A percentile compares a stretch with the other conserved stretches of the same genome.
Evolutionary conservation across 768 basidiomycete species (phyloP).

Genomic region (Leccinum obscurum): DNA sequence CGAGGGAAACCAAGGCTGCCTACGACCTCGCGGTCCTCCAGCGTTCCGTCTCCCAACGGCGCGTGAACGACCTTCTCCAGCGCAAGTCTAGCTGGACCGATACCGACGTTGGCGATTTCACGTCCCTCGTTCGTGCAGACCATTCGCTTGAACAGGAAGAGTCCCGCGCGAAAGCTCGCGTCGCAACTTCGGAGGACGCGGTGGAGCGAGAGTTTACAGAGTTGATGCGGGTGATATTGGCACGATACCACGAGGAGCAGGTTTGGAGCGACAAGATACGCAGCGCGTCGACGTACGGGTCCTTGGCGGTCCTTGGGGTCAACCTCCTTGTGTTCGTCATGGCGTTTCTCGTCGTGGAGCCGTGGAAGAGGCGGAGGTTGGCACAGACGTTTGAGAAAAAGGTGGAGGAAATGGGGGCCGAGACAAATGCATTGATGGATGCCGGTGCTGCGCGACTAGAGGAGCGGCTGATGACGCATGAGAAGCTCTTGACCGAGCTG

Average conservation of each 20-base stretch:
- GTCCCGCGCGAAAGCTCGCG: constrained; percentile 60
- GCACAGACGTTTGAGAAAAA: constrained; percentile 89
- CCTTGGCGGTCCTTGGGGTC: constrained; percentile 78
- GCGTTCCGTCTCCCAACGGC: constrained; percentile 86
- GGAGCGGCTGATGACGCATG: constrained; percentile 50
- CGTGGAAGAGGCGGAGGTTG: constrained; percentile 89
- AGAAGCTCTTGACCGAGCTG: constrained; percentile 33
- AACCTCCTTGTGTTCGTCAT: constrained; percentile 90
- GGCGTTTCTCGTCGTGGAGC: constrained; percentile 91
- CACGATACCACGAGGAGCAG: constrained; percentile 97
- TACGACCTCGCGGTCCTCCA: constrained; percentile 78
- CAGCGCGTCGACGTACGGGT: constrained; percentile 91
- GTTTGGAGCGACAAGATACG: constrained; percentile 99
- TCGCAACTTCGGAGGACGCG: constrained; percentile 68
- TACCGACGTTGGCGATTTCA: constrained; percentile 83
- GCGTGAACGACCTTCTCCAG: constrained; percentile 92
- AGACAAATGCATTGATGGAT: constrained; percentile 44
- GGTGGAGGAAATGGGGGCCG: constrained; percentile 54
- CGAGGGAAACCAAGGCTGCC: constrained; percentile 68
- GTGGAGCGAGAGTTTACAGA: constrained; percentile 88
- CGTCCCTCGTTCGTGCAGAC: constrained; percentile 86
- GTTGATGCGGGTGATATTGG: constrained; percentile 86
- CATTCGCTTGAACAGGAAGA: constrained; percentile 86
- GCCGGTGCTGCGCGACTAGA: constrained; percentile 49
- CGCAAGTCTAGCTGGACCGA: constrained; percentile 96